A percentile compares a stretch with the other conserved stretches of the same genome.
Evolutionary conservation across 2,329 filamentous ascomycete species (phyloP).

Genomic region (Verticillium klebahnii): DNA sequence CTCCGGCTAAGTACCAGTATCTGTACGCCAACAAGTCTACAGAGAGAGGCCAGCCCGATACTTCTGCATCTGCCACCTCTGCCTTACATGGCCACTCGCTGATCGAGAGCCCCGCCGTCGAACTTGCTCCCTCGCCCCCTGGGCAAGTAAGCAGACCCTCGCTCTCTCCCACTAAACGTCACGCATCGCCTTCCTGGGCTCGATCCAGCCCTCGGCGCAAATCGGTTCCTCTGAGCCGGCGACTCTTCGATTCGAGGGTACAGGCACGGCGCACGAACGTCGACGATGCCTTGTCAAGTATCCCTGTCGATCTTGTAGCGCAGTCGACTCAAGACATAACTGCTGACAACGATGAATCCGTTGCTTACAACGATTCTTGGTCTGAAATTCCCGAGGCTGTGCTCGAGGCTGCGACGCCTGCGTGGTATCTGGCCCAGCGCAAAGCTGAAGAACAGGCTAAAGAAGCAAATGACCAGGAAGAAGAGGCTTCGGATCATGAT

Average conservation of each 20-base stretch:
- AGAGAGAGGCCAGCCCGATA: not conserved
- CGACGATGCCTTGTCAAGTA: not conserved
- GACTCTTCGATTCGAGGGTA: slow-evolving; percentile 26
- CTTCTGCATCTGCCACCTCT: not conserved
- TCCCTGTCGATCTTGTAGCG: not conserved
- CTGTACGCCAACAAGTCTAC: not conserved
- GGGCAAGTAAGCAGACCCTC: not conserved
- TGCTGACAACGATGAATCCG: not conserved
- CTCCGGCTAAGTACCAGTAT: not conserved
- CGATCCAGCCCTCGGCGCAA: slow-evolving; percentile 31
- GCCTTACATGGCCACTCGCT: not conserved
- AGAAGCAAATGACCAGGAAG: not conserved
- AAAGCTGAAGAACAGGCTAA: slow-evolving; percentile 7
- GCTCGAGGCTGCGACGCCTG: slow-evolving; percentile 44
- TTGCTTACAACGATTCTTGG: not conserved
- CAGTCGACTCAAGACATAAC: not conserved
- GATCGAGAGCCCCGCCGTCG: slow-evolving; percentile 2
- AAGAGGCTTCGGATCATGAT: not conserved
- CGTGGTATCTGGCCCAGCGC: slow-evolving; percentile 11
- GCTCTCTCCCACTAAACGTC: slow-evolving; percentile 2
- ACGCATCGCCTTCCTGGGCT: slow-evolving; percentile 21
- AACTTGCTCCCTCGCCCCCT: slow-evolving; percentile 3
- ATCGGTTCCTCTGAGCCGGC: slow-evolving; percentile 24
- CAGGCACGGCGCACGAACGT: slow-evolving; percentile 4
- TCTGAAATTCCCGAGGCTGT: slow-evolving; percentile 28